Base-by-base conservation (phyloP, 2,329 filamentous ascomycete genomes). In the Hypoxylon sp. region DNA sequence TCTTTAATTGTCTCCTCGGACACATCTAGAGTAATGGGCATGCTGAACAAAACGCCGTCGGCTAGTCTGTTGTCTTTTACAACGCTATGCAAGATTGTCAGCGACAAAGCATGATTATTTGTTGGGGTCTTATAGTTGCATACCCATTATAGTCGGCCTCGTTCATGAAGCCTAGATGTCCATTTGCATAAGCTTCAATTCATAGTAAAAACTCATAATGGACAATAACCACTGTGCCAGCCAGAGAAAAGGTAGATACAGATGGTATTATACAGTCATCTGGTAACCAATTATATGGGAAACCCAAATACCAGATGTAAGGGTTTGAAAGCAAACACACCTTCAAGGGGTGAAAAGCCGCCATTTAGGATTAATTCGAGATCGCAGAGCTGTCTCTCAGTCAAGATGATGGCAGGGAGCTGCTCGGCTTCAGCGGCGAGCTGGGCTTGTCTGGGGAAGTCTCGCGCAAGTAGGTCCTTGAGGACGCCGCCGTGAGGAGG, bases 331-430 rank as follows among this genome's bases (percentile, higher is more conserved):
- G 13, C 43, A 25, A 46, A 86, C 89, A 70, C 77, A 97, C 94
- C 96, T 89, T 99, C 95, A 43, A 99, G 89, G 65, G 96, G 96
- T 72, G 94, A 98, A 86, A 99, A 99, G 73, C 96, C 96, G 80
- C 96, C 96, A 82, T 94, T 98, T 81, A 99, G 90, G 78, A 99
- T 94, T 82, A 99, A 84, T 84, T 99, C 96, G 74, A 99, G 87
- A 87, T 99, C 96, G 83, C 96, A 99, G 53, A 99, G 90, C 83
- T 99, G 96, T 77, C 96, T 91, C 87, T 99, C 96, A 56, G 89
- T 92, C 73, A 99, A 90, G 66, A 91, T 84, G 74, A 99, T 86
- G 38, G 95, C 92, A 38, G 94, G 93, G 49, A 98, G 90, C 32
- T 79, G 91, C 86, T 97, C 94, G 45, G 95, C 92, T 84, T 99